Evolutionary conservation across 78 protist genomes (phyloP).

Genomic region (Dictyostelium firmibasis): DNA sequence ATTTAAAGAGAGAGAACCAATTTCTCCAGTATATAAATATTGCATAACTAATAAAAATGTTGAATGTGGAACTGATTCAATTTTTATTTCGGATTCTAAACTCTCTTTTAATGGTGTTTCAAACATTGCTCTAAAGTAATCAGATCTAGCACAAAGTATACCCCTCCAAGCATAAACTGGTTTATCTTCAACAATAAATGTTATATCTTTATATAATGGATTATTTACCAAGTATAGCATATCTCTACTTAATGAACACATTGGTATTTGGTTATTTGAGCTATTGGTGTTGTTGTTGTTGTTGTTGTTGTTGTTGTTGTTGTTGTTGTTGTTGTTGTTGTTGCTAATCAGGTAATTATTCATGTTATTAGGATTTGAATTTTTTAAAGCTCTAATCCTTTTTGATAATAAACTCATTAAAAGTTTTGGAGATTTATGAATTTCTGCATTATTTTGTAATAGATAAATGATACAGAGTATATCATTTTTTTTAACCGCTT

Average conservation of each 20-base stretch:
- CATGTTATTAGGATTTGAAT: background rate
- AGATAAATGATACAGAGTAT: slow-evolving; percentile 36
- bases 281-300: background rate
- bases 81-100: slow-evolving; percentile 6
- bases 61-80: slow-evolving; percentile 48
- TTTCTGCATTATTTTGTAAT: slow-evolving; percentile 21
- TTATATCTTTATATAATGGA: slow-evolving; percentile 20
- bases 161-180: slow-evolving; percentile 65
- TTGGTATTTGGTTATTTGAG: background rate
- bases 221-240: slow-evolving; percentile 39
- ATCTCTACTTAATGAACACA: slow-evolving; percentile 43
- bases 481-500: slow-evolving; percentile 41
- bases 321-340: background rate
- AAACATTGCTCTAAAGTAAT: slow-evolving; percentile 77
- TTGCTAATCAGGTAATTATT: too few species aligned
- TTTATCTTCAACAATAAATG: slow-evolving; percentile 62
- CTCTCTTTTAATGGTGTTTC: slow-evolving; percentile 60
- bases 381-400: background rate
- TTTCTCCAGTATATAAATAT: slow-evolving; percentile 47
- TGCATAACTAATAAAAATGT: slow-evolving; percentile 47
- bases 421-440: slow-evolving; percentile 4
- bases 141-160: slow-evolving; percentile 65
- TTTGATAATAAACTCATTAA: slow-evolving; percentile 30
- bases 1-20: background rate
- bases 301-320: background rate